phyloP scores from a whole-genome alignment of 1,139 yeast species.

The Cylindricascospora bacillispora region DNA sequence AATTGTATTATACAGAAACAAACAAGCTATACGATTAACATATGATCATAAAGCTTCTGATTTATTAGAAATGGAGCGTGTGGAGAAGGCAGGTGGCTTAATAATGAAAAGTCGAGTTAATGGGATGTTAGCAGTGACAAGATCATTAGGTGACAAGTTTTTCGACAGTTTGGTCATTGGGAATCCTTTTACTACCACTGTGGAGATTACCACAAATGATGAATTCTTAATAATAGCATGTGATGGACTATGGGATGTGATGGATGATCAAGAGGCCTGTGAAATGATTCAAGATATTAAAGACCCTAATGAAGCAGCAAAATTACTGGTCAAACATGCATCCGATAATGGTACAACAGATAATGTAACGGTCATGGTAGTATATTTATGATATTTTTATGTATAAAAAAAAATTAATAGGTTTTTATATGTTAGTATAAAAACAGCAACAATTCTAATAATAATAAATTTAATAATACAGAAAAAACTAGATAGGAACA shows the following conservation, averaged over 20 bases:
- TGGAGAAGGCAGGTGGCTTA: slow-evolving; percentile 70
- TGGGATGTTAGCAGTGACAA: slow-evolving; percentile 88
- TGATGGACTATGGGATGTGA: slow-evolving; percentile 93
- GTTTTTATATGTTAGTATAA: too few species aligned
- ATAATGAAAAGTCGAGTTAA: slow-evolving; percentile 86
- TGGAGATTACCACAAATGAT: slow-evolving; percentile 51
- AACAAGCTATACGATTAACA: slow-evolving; percentile 63
- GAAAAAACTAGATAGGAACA: too few species aligned
- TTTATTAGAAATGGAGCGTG: slow-evolving; percentile 58
- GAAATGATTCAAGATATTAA: slow-evolving; percentile 43
- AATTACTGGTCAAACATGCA: slow-evolving; percentile 60
- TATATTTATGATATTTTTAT: slow-evolving; percentile 17
- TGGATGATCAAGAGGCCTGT: slow-evolving; percentile 72
- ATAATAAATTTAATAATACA: too few species aligned
- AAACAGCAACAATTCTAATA: too few species aligned
- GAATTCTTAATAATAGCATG: slow-evolving; percentile 80
- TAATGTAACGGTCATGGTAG: slow-evolving; percentile 89
- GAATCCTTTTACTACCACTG: slow-evolving; percentile 83
- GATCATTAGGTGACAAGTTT: slow-evolving; percentile 90
- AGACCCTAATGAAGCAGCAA: slow-evolving; percentile 60
- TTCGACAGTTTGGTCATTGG: slow-evolving; percentile 87
- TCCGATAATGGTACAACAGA: slow-evolving; percentile 75
- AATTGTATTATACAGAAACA: slow-evolving; percentile 61
- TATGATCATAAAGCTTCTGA: slow-evolving; percentile 96
- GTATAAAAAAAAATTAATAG: too few species aligned